These are phyloP conservation scores for Boletus reticulatus DNA, from an alignment of 768 basidiomycete genomes.

Conservation along the genomic window DNA sequence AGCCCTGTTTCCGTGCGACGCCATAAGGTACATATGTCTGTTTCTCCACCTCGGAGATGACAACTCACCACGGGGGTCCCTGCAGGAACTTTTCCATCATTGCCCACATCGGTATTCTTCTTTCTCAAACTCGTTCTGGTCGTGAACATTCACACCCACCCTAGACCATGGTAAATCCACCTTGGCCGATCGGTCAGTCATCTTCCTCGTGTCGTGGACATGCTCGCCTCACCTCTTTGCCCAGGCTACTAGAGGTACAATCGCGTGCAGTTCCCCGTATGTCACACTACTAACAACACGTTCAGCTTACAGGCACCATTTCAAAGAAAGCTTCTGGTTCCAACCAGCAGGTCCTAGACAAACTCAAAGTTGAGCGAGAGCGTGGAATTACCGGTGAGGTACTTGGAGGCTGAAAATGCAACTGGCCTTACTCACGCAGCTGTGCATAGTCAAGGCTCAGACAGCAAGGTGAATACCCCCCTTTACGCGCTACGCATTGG, in stretches of 20 bases:
- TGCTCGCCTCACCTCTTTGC: conserved; percentile 1
- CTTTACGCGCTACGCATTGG: background rate
- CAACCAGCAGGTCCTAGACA: conserved; percentile 87
- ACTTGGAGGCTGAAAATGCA: background rate
- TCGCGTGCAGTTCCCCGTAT: background rate
- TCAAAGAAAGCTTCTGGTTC: conserved; percentile 56
- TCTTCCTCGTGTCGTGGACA: background rate
- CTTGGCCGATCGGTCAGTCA: conserved; percentile 74
- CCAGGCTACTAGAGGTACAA: conserved; percentile 72
- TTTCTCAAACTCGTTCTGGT: background rate
- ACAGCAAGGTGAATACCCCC: conserved; percentile 67
- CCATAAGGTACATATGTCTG: conserved; percentile 59
- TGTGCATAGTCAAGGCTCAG: conserved; percentile 81
- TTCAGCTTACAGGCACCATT: conserved; percentile 87
- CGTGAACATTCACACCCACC: conserved; percentile 4
- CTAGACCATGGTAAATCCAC: conserved; percentile 97
- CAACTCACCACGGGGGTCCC: background rate
- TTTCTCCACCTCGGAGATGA: background rate
- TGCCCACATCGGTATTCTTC: conserved; percentile 78
- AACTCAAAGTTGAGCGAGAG: conserved; percentile 95
- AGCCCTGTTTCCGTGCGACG: conserved; percentile 64
- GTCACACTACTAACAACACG: conserved; percentile 8
- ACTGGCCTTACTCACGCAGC: conserved; percentile 1
- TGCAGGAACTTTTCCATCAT: conserved; percentile 92
- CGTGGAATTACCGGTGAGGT: conserved; percentile 86